These are phyloP conservation scores for Jamesozyma piceae DNA, from an alignment of 805 yeast genomes.

Conservation along the genomic window DNA sequence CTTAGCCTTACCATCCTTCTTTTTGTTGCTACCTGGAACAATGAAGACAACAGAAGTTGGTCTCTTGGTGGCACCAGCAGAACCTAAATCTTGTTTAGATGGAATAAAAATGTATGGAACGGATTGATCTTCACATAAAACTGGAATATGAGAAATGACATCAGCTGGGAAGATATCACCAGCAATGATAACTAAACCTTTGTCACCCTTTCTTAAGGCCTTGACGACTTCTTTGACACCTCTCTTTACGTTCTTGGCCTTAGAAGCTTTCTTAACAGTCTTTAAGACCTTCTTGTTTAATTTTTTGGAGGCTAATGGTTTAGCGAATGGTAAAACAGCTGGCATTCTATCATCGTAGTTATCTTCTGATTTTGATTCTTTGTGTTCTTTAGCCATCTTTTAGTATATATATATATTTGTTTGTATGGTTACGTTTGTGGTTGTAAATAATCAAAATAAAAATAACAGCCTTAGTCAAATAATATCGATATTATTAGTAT, in stretches of 20 bases:
- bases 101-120: slow-evolving; percentile 93
- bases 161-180: slow-evolving; percentile 98
- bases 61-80: slow-evolving; percentile 98
- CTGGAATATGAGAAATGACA: slow-evolving; percentile 95
- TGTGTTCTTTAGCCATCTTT: slow-evolving; percentile 11
- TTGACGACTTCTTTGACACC: slow-evolving; percentile 99
- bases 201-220: slow-evolving; percentile 95
- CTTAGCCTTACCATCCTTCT: slow-evolving; percentile 57
- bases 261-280: slow-evolving; percentile 94
- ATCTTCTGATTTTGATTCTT: slow-evolving; percentile 39
- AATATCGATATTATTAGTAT: no score
- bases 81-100: slow-evolving; percentile 94
- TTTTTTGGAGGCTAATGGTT: slow-evolving; percentile 92
- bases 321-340: slow-evolving; percentile 84
- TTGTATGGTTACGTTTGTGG: neutral
- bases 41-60: slow-evolving; percentile 97
- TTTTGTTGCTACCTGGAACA: slow-evolving; percentile 89
- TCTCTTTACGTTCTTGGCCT: slow-evolving; percentile 95
- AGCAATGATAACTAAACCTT: slow-evolving; percentile 91
- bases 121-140: slow-evolving; percentile 85
- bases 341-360: slow-evolving; percentile 89
- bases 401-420: neutral
- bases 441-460: neutral
- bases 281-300: slow-evolving; percentile 90
- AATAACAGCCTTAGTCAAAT: neutral